phyloP scores from a whole-genome alignment of 345 rosid genomes.

The Lumnitzera racemosa region DNA sequence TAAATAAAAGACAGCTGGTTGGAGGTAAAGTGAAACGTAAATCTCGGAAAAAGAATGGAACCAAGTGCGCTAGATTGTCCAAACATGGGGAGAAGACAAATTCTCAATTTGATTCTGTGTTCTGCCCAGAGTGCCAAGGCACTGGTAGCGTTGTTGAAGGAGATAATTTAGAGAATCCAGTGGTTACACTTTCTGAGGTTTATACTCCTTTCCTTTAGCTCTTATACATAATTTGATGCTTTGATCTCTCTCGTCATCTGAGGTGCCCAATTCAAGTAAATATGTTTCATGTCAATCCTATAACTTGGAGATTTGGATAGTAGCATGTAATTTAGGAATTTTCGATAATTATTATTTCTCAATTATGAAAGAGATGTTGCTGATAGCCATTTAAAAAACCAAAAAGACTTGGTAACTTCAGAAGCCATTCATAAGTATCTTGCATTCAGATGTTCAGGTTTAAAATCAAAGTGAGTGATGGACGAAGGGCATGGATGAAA shows the following conservation, averaged over 20 bases:
- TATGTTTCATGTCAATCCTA: no score
- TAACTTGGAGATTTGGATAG: no score
- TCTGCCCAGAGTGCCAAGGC: conserved; percentile 98
- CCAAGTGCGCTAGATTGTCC: conserved; percentile 15
- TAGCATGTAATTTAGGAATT: no score
- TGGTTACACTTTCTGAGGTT: conserved; percentile 76
- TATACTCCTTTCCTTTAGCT: conserved; percentile 1
- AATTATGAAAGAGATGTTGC: no score
- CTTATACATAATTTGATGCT: neutral
- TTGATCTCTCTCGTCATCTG: neutral
- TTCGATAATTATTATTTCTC: no score
- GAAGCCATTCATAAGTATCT: neutral
- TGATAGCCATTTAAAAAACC: no score
- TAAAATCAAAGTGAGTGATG: conserved; percentile 67
- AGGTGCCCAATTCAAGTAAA: no score
- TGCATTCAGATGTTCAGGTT: conserved; percentile 63
- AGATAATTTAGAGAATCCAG: conserved; percentile 52
- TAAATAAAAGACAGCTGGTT: conserved; percentile 31
- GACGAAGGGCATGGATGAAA: conserved; percentile 81
- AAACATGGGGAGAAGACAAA: conserved; percentile 6
- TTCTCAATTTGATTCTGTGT: conserved; percentile 42
- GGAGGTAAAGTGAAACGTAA: conserved; percentile 35
- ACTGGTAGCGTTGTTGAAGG: conserved; percentile 56
- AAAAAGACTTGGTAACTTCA: neutral
- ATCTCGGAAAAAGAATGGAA: conserved; percentile 44